phyloP scores from a whole-genome alignment of 305 asterid species.

The Fraxinus floribunda region DNA sequence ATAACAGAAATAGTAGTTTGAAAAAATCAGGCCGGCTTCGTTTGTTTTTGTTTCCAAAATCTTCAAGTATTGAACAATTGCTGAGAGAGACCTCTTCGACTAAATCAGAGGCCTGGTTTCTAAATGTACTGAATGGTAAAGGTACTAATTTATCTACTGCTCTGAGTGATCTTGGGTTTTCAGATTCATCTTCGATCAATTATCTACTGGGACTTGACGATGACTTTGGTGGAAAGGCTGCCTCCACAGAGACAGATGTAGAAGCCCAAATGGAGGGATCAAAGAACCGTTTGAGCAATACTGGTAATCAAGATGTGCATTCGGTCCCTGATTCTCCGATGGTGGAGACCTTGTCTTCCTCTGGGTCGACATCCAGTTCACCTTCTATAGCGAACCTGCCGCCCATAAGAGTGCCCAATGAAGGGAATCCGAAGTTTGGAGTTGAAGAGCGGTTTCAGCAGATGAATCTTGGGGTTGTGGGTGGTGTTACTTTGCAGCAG shows the following conservation, averaged over 20 bases:
- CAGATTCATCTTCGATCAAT: conserved; percentile 41
- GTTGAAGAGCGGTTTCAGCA: no score
- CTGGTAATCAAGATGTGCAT: no score
- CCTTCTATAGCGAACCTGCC: not conserved
- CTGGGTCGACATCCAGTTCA: not conserved
- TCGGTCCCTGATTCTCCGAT: not conserved
- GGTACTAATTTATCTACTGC: conserved; percentile 3
- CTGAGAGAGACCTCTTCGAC: conserved; percentile 30
- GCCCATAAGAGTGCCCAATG: not conserved
- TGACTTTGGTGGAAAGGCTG: no score
- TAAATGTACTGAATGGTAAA: conserved; percentile 37
- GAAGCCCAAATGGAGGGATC: no score
- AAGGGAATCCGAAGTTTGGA: not conserved
- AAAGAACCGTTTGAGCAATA: no score
- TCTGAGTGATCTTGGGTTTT: conserved; percentile 14
- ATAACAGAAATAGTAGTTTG: not conserved
- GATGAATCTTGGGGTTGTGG: not conserved
- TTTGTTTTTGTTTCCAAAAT: conserved; percentile 32
- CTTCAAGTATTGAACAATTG: conserved; percentile 12
- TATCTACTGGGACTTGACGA: not conserved
- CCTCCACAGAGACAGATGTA: no score
- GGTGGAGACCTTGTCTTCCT: not conserved
- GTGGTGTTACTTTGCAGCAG: conserved; percentile 10
- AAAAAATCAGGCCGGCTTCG: conserved; percentile 31
- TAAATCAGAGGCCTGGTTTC: conserved; percentile 40